Base-by-base conservation (phyloP, 768 basidiomycete genomes). In the Russula foetens region DNA sequence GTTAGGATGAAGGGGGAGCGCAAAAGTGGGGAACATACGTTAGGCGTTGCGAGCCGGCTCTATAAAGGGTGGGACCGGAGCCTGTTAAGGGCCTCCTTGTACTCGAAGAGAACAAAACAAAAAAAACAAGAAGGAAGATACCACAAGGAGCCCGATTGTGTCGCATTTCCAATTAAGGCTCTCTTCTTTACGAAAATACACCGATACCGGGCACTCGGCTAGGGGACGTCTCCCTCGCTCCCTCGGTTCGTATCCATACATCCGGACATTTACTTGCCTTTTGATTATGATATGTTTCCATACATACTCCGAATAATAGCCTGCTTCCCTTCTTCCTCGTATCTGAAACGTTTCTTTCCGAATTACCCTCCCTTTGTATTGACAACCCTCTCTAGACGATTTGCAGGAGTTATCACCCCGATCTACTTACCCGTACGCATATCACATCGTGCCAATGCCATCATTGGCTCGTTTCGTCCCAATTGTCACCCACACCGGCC, bases 51-150 rank as follows among this genome's bases (percentile, higher is more conserved):
- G 41, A 14, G 12, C 35, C 11, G 3, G 29, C 26, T 33, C 46
- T 62, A 62, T 62, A 62, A 35, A 62, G 52, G 50, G 35, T 2
- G 8, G 8, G 19, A 11, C 1, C 8, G 8, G 21, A 7, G 2
- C 61, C 56, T 44, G 23, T 58, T 62, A 48, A 53, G 61, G 61
- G 17, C 28, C 28, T 58, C 56, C 61, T 58, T 62, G 60, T 62
- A 53, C 51, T 62, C 12, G 12, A 21, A 41, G 28, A 7, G 17
- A 15, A 41, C 2, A 41, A 33, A 33, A 44, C 29, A 60, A 54
- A 52, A 54, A 60, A 54, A 29, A 41, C 9, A 41, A 14, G 3
- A 41, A 1, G 12, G 39, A 26, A 15, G 24, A 12, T 15, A 14
- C 9, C 7, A 12, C 41, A 35, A 21, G 28, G 14, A 24, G 44